These are phyloP conservation scores for Stephanodiscus minutulus DNA, from an alignment of 108 stramenopile genomes.

Conservation along the genomic window DNA sequence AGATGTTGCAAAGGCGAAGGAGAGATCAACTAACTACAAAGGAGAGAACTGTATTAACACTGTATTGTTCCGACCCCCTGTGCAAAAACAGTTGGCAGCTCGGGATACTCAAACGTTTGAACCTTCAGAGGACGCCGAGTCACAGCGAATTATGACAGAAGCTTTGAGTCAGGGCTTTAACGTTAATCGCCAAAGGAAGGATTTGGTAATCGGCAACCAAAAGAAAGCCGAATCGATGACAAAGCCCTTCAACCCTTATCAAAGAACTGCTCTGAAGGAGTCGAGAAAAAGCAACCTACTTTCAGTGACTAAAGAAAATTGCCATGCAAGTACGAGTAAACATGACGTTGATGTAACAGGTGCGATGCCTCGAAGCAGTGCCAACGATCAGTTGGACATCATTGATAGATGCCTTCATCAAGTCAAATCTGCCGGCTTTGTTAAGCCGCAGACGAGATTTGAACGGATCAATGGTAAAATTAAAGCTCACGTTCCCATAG, in stretches of 20 bases:
- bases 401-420: slow-evolving; percentile 12
- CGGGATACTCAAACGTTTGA: slow-evolving; percentile 3
- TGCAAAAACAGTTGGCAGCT: not conserved
- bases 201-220: slow-evolving; percentile 3
- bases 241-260: slow-evolving; percentile 20
- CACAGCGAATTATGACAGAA: slow-evolving; percentile 23
- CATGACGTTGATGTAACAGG: not conserved
- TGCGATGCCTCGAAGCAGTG: not conserved
- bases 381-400: slow-evolving; percentile 10
- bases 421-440: slow-evolving; percentile 28
- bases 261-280: slow-evolving; percentile 17
- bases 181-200: slow-evolving; percentile 26
- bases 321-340: slow-evolving; percentile 9
- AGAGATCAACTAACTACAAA: slow-evolving; percentile 16
- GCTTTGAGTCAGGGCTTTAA: slow-evolving; percentile 20
- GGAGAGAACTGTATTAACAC: slow-evolving; percentile 30
- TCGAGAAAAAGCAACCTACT: slow-evolving; percentile 26
- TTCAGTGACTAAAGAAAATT: not conserved
- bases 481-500: slow-evolving; percentile 60
- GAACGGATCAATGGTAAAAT: slow-evolving; percentile 31
- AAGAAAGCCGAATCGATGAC: slow-evolving; percentile 7
- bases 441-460: slow-evolving; percentile 6
- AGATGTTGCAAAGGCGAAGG: slow-evolving; percentile 18
- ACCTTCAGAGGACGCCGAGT: slow-evolving; percentile 21
- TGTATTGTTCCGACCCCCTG: slow-evolving; percentile 14